Conservation (phyloP, 1,284 basidiomycete species). For the Kalmanozyma brasiliensis region DNA sequence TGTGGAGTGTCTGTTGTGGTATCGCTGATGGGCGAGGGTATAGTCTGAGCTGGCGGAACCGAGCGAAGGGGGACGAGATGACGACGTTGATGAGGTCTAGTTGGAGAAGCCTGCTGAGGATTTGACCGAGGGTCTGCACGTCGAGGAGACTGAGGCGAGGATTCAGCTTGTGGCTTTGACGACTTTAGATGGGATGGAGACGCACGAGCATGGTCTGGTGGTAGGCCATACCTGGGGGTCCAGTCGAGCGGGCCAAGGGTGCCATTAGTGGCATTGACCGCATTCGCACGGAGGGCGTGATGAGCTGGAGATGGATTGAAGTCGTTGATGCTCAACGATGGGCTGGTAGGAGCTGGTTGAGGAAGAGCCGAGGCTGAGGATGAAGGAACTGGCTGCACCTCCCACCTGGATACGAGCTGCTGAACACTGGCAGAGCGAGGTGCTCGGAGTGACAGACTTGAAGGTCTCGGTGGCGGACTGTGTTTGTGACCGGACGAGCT, state of each 20-base stretch:
- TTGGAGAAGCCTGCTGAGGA: neutral
- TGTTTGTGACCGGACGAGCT: slow-evolving; percentile 1
- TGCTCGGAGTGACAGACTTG: slow-evolving; percentile 25
- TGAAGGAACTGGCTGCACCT: slow-evolving; percentile 15
- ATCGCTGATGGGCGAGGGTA: slow-evolving; percentile 25
- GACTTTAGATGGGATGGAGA: slow-evolving; percentile 3
- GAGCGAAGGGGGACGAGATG: slow-evolving; percentile 34
- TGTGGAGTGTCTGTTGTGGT: slow-evolving; percentile 8
- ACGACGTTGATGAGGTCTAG: slow-evolving; percentile 1
- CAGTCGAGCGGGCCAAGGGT: slow-evolving; percentile 45
- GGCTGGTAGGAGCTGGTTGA: neutral
- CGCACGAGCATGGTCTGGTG: slow-evolving; percentile 1
- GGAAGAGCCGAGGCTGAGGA: neutral
- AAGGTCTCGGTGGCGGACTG: slow-evolving; percentile 16
- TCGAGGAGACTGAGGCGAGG: slow-evolving; percentile 6
- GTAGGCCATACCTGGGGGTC: slow-evolving; percentile 44
- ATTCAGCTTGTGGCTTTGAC: neutral
- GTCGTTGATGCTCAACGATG: neutral
- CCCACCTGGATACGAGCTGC: slow-evolving; percentile 42
- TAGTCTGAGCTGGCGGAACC: slow-evolving; percentile 24
- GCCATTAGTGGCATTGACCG: slow-evolving; percentile 34
- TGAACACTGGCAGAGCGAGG: slow-evolving; percentile 34
- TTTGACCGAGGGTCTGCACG: slow-evolving; percentile 9
- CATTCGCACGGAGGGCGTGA: slow-evolving; percentile 12
- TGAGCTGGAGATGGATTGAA: slow-evolving; percentile 3